phyloP scores from a whole-genome alignment of 345 rosid genomes.

The Brassica carinata region DNA sequence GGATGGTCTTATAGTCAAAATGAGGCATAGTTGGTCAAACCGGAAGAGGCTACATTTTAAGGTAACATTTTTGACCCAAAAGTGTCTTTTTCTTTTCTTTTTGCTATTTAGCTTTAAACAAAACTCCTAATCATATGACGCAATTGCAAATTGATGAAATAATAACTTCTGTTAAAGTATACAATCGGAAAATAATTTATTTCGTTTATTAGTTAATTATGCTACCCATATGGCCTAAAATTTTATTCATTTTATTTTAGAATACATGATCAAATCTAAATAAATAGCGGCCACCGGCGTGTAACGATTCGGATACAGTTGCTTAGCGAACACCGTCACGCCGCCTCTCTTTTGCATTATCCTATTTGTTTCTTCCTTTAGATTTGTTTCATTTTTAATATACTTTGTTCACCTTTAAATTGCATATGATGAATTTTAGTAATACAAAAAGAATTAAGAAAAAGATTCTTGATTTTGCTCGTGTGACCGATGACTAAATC shows the following conservation, averaged over 20 bases:
- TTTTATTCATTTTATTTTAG: no score
- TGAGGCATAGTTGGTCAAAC: neutral
- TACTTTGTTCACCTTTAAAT: neutral
- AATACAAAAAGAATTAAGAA: neutral
- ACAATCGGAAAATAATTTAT: neutral
- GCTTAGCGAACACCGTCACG: conserved; percentile 30
- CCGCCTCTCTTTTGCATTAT: conserved; percentile 30
- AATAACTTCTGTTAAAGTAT: neutral
- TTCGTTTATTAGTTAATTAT: neutral
- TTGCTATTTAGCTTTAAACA: conserved; percentile 13
- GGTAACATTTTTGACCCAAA: neutral
- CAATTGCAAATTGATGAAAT: neutral
- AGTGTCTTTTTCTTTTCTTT: neutral
- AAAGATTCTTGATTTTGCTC: conserved; percentile 21
- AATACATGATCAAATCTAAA: neutral
- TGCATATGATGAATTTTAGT: conserved; percentile 15
- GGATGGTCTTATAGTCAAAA: neutral
- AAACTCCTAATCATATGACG: conserved; percentile 21
- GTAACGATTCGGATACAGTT: conserved; percentile 26
- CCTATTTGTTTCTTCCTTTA: neutral
- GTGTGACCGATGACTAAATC: conserved; percentile 25
- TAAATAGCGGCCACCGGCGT: neutral
- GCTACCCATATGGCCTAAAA: neutral
- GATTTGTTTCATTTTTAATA: neutral
- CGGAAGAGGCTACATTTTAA: neutral